Evolutionary conservation across 495 filamentous ascomycete species (phyloP).

Genomic region (Aspergillus heteromorphus): DNA sequence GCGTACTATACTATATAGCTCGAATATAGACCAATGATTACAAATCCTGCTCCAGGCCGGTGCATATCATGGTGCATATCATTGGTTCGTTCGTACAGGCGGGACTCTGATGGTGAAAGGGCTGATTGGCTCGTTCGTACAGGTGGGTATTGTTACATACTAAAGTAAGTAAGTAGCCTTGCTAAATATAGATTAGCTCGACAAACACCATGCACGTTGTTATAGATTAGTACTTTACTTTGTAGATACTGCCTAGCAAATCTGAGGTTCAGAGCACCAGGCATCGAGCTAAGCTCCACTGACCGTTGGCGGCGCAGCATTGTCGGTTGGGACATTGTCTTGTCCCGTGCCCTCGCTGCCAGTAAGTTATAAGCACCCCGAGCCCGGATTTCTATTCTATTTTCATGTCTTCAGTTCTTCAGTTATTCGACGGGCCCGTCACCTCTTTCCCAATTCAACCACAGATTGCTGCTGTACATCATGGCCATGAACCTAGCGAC

Average conservation of each 20-base stretch:
- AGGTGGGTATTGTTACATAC: constrained; percentile 4
- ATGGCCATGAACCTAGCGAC: constrained; percentile 7
- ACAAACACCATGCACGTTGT: too few relatives aligned
- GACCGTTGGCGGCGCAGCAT: too few relatives aligned
- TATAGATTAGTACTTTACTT: too few relatives aligned
- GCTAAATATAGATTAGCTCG: too few relatives aligned
- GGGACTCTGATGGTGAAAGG: neutral
- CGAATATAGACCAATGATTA: neutral
- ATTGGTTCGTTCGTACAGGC: constrained; percentile 11
- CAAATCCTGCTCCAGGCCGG: neutral
- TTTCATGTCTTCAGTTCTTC: neutral
- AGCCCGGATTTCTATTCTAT: too few relatives aligned
- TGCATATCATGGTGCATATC: neutral
- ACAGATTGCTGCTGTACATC: neutral
- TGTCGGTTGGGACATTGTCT: too few relatives aligned
- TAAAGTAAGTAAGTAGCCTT: too few relatives aligned
- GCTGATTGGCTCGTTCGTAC: constrained; percentile 10
- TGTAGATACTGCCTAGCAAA: too few relatives aligned
- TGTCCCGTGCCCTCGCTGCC: too few relatives aligned
- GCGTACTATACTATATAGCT: neutral
- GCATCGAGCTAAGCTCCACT: too few relatives aligned
- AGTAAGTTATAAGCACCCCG: too few relatives aligned
- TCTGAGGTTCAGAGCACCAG: too few relatives aligned
- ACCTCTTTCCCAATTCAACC: neutral
- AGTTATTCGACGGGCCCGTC: neutral